phyloP scores from a whole-genome alignment of 2,329 filamentous ascomycete species.

The Cladosporium colombiae region DNA sequence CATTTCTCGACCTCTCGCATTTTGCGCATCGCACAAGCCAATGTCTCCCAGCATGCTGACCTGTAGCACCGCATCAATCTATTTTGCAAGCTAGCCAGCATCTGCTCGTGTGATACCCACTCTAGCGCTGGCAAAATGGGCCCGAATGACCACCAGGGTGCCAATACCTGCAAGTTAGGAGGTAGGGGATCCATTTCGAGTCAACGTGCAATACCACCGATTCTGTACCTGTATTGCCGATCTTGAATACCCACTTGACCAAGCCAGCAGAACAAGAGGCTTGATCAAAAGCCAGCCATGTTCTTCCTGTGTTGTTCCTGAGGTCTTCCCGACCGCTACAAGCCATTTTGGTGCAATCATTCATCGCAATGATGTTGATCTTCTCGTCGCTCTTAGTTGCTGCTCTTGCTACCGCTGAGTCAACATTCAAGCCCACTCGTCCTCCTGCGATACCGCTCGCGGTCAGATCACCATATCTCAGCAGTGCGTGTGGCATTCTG shows the following conservation, averaged over 20 bases:
- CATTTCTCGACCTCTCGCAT: neutral
- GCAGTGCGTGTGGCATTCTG: conserved; percentile 44
- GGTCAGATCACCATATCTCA: conserved; percentile 74
- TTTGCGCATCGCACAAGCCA: conserved; percentile 1
- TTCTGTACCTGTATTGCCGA: conserved; percentile 1
- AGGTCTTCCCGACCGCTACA: neutral
- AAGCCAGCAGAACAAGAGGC: neutral
- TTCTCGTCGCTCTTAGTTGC: conserved; percentile 21
- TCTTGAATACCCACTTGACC: neutral
- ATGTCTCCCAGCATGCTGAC: conserved; percentile 10
- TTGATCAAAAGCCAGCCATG: neutral
- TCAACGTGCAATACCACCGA: neutral
- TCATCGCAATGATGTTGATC: neutral
- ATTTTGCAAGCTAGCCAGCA: conserved; percentile 3
- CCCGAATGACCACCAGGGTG: neutral
- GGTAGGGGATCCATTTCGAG: neutral
- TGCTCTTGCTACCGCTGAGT: conserved; percentile 37
- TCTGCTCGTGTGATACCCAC: neutral
- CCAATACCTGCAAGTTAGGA: neutral
- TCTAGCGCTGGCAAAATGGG: neutral
- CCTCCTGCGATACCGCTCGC: conserved; percentile 71
- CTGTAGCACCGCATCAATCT: neutral
- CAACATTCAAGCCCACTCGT: conserved; percentile 63
- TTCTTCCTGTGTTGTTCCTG: neutral
- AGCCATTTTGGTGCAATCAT: neutral